Evolutionary conservation across 257 asterid genomes (phyloP), one percentile per base, ranked within the genome.

Genomic region (Solanum bulbocastanum): DNA sequence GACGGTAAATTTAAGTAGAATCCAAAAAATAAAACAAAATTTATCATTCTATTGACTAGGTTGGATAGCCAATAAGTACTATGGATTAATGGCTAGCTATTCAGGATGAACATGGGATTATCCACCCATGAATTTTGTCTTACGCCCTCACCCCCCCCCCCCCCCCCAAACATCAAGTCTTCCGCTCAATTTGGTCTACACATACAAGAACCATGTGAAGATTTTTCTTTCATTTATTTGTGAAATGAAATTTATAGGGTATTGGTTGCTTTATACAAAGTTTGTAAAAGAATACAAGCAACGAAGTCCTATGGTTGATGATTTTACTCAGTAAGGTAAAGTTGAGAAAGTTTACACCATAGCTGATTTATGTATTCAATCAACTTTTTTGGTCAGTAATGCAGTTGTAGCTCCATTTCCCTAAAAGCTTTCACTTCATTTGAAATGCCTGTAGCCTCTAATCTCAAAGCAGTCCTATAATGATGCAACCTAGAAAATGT

Each of bases 401-500:
- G 27, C 85, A 82, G 10, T 82, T 30, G 69, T 11, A 82, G 69
- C 85, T 30, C 27, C 85, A 81, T 30, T 49, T 1, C 42, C 66
- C 25, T 46, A 18, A 52, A 52, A 46, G 85, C 42, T 52, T 18
- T 49, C 23, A 32, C 85, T 81, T 18, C 85, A 81, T 81, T 81
- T 32, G 85, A 81, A 46, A 81, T 16, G 12, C 20, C 5, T 27
- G 85, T 35, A 30, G 69, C 69, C 42, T 81, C 27, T 30, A 32
- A 81, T 81, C 68, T 16, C 85, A 46, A 81, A 5, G 18, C 20
- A 20, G 60, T 81, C 85, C 85, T 81, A 49, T 81, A 40, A 81
- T 30, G 62, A 3, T 81, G 69, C 68, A 46, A 46, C 85, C 85
- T 46, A 81, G 14, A 81, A 76, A 81, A 49, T 30, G 30, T 14